Evolutionary conservation across 352 stramenopile species (phyloP).

Genomic region (Discostella stelligera): DNA sequence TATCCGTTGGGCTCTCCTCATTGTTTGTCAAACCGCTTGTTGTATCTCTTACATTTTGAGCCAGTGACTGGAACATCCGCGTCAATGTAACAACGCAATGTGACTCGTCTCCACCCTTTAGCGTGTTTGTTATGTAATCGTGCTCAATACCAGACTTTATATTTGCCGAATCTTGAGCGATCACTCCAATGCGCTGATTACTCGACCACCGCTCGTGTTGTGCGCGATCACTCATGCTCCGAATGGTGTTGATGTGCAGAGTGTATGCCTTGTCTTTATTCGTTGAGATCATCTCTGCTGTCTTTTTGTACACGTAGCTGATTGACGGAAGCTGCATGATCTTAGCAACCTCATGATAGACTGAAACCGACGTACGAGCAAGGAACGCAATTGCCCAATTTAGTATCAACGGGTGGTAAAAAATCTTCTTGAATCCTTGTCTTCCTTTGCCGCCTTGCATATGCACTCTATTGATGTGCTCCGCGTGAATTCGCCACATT

Average conservation of each 20-base stretch:
- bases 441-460: not conserved
- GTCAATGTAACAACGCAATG: constrained; percentile 10
- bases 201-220: not conserved
- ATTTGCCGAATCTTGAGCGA: constrained; percentile 6
- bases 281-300: not conserved
- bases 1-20: no score
- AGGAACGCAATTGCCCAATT: constrained; percentile 21
- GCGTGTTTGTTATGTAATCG: constrained; percentile 5
- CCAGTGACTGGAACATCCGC: constrained; percentile 1
- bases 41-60: constrained; percentile 13
- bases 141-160: constrained; percentile 6
- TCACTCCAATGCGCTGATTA: not conserved
- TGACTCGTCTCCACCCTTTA: constrained; percentile 9
- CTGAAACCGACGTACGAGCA: not conserved
- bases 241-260: constrained; percentile 11
- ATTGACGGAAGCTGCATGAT: constrained; percentile 9
- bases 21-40: no score
- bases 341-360: constrained; percentile 18
- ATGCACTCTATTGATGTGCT: not conserved
- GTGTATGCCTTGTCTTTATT: not conserved
- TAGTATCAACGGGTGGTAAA: not conserved
- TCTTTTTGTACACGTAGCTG: constrained; percentile 16
- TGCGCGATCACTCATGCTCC: not conserved
- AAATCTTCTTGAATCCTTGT: not conserved
- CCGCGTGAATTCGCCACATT: not conserved